Evolutionary conservation across 352 stramenopile genomes (phyloP).

Genomic region (Globisporangium emineosum): DNA sequence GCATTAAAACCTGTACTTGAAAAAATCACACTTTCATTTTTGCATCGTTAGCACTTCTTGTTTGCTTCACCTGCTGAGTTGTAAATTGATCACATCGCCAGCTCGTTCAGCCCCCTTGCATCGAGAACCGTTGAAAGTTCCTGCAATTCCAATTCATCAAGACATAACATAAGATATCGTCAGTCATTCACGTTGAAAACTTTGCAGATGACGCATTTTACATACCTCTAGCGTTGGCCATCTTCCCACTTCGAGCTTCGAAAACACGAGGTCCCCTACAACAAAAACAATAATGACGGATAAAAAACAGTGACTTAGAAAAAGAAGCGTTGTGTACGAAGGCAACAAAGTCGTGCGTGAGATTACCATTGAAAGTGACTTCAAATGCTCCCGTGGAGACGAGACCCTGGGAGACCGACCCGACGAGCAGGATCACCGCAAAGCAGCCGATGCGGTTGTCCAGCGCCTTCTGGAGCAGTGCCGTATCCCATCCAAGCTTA

Average conservation of each 20-base stretch:
- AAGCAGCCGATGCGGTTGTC: constrained; percentile 74
- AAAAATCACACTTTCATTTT: neutral
- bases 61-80: neutral
- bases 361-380: constrained; percentile 75
- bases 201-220: neutral
- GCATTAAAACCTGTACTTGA: neutral
- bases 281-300: neutral
- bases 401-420: constrained; percentile 55
- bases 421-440: constrained; percentile 62
- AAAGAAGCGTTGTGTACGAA: neutral
- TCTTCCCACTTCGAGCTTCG: constrained; percentile 55
- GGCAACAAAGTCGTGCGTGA: neutral
- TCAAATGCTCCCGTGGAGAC: constrained; percentile 75
- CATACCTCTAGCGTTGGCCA: constrained; percentile 70
- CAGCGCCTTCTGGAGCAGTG: constrained; percentile 58
- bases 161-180: neutral
- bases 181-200: neutral
- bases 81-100: constrained; percentile 1
- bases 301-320: neutral
- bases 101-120: constrained; percentile 4
- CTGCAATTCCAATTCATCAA: neutral
- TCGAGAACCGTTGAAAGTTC: constrained; percentile 10
- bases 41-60: neutral
- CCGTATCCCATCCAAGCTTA: constrained; percentile 38
- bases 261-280: constrained; percentile 71